phyloP scores from a whole-genome alignment of 768 basidiomycete genomes.

The Macrolepiota albuminosa region DNA sequence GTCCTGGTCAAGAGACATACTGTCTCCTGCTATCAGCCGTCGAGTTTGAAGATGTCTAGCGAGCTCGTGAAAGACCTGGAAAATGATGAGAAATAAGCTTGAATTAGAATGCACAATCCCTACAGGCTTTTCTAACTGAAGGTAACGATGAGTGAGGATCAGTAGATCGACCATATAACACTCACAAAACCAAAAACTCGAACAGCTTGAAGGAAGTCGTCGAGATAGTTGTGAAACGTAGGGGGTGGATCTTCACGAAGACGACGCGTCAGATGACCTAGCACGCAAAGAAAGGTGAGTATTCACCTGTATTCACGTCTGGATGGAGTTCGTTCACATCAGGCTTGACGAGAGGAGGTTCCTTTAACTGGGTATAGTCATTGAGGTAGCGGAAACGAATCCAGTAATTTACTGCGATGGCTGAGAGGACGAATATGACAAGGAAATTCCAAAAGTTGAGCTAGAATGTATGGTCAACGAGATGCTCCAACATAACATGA shows the following conservation, averaged over 20 bases:
- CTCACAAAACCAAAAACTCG: slow-evolving; percentile 92
- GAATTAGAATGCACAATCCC: slow-evolving; percentile 16
- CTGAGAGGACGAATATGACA: slow-evolving; percentile 63
- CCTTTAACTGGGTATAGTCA: slow-evolving; percentile 70
- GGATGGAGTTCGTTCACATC: slow-evolving; percentile 88
- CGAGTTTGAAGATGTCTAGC: slow-evolving; percentile 94
- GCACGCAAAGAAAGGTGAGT: neutral
- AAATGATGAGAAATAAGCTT: neutral
- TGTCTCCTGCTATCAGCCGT: slow-evolving; percentile 94
- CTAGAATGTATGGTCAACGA: slow-evolving; percentile 28
- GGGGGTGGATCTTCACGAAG: slow-evolving; percentile 50
- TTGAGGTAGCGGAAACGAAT: slow-evolving; percentile 80
- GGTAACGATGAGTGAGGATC: neutral
- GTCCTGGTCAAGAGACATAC: slow-evolving; percentile 84
- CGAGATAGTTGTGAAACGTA: slow-evolving; percentile 92
- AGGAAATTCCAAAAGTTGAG: slow-evolving; percentile 92
- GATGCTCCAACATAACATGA: neutral
- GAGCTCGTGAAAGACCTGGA: slow-evolving; percentile 92
- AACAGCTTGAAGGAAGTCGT: slow-evolving; percentile 95
- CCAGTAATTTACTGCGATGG: slow-evolving; percentile 73
- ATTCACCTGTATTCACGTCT: slow-evolving; percentile 69
- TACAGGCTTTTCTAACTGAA: slow-evolving; percentile 84
- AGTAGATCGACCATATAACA: slow-evolving; percentile 1
- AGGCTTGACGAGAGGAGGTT: slow-evolving; percentile 76
- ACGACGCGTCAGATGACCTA: slow-evolving; percentile 7